Base-by-base conservation (phyloP, 2,329 filamentous ascomycete genomes). In the Alternaria postmessia region DNA sequence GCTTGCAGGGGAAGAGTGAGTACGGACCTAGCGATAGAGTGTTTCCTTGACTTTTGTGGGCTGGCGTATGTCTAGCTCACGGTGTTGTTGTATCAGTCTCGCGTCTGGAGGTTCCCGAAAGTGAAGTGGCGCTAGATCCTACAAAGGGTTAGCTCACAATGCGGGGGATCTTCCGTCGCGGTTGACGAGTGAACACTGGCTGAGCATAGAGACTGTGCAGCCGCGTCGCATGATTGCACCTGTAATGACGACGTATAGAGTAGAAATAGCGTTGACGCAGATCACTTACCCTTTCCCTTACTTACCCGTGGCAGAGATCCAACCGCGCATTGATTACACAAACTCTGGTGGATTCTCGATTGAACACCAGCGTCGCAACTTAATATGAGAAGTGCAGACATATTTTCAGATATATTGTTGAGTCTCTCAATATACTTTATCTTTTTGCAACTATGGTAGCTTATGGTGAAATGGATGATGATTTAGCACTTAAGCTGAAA, bases 1-100 rank as follows among this genome's bases (percentile, higher is more conserved):
- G 84, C 83, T 82, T 84, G 84, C 68, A 65, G 65, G 61, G 41
- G 57, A 51, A 7, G 43, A 42, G 39, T 55, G 56, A 44, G 43
- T 66, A 64, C 54, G 59, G 60, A 66, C 63, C 64, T 67, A 44
- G 32, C 34, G 32, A 51, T 52, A 39, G 42, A 38, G 26, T 55
- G 20, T 59, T 34, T 24, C 51, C 32, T 39, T 48, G 44, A 43
- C 49, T 30, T 20, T 14, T 51, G 51, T 36, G 43, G 49, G 59
- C 38, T 39, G 51, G 46, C 32, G 57, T 51, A 41, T 18, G 51
- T 62, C 34, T 39, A 54, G 42, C 48, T 56, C 36, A 46, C 54
- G 54, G 36, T 61, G 54, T 58, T 36, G 46, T 47, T 42, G 51
- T 64, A 46, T 51, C 46, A 34, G 51, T 57, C 55, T 67, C 61